Base-by-base conservation (phyloP, 331 rosid species). In the Quercus tomentella region DNA sequence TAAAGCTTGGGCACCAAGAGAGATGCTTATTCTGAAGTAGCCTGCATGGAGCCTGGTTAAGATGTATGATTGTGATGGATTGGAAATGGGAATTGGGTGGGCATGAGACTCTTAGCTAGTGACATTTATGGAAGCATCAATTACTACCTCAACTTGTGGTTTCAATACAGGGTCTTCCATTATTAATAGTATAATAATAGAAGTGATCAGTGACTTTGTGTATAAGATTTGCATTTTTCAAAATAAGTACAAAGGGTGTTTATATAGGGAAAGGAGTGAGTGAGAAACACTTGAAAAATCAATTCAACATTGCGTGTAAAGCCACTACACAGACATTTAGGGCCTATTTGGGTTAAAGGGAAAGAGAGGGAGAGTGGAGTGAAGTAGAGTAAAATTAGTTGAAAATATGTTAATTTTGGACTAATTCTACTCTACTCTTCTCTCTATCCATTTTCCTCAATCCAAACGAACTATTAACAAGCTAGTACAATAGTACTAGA, bases 1-100 rank as follows among this genome's bases (percentile, higher is more conserved):
- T 35, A 90, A 67, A 79, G 89, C 84, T 72, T 90, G 90, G 70
- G 89, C 84, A 56, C 82, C 90, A 26, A 88, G 78, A 14, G 90
- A 81, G 45, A 90, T 74, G 70, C 83, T 83, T 54, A 86, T 77
- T 73, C 78, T 81, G 82, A 90, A 86, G 78, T 77, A 88, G 82
- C 88, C 88, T n/a, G 83, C 87, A 73, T 83, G 91, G 43, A 86
- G 41, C 60, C 61, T 81, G 15, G 80, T 68, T 78, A 86, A 68
- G 73, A 86, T 14, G 65, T 84, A 56, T 18, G 56, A 33, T 6
- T 28, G 66, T 56, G 79, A 66, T 77, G 84, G 73, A 43, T 52
- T 75, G 49, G 78, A 54, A n/a, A 41, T 37, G 30, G 45, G 45
- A 37, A 7, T 37, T 37, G 45, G 45, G 65, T 70, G 9, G 89